Evolutionary conservation across 768 basidiomycete species (phyloP).

Genomic region (Paxillus involutus): DNA sequence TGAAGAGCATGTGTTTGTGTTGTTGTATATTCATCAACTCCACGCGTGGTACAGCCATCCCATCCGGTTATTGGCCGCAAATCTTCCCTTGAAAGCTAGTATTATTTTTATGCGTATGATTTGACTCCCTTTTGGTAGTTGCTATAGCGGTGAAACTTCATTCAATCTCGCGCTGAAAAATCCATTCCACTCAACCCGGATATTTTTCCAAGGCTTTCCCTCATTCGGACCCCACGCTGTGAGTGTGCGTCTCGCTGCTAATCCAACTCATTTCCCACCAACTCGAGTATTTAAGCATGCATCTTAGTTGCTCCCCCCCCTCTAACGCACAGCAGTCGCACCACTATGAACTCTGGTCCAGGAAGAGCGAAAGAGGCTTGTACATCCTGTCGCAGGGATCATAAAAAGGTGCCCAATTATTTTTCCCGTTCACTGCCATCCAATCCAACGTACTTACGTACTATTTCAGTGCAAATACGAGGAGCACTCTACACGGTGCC

Average conservation of each 20-base stretch:
- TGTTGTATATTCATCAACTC: constrained; percentile 5
- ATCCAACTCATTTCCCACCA: constrained; percentile 7
- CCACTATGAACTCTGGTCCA: constrained; percentile 16
- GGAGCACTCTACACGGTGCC: constrained; percentile 9
- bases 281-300: constrained; percentile 20
- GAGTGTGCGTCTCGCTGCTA: constrained; percentile 4
- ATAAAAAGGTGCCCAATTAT: constrained; percentile 20
- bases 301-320: background rate
- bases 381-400: constrained; percentile 21
- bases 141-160: constrained; percentile 1
- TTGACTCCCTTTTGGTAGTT: background rate
- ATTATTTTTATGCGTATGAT: too few relatives aligned
- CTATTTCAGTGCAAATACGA: constrained; percentile 18
- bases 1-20: constrained; percentile 20
- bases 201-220: constrained; percentile 7
- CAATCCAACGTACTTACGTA: constrained; percentile 1
- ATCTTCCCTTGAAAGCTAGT: too few relatives aligned
- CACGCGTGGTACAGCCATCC: too few relatives aligned
- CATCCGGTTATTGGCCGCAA: background rate
- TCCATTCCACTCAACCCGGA: constrained; percentile 5
- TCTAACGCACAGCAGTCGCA: background rate
- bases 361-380: constrained; percentile 29
- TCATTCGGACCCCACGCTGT: constrained; percentile 6
- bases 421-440: background rate
- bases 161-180: background rate